Conservation (phyloP, 257 asterid species). For the Salvia hispanica region DNA sequence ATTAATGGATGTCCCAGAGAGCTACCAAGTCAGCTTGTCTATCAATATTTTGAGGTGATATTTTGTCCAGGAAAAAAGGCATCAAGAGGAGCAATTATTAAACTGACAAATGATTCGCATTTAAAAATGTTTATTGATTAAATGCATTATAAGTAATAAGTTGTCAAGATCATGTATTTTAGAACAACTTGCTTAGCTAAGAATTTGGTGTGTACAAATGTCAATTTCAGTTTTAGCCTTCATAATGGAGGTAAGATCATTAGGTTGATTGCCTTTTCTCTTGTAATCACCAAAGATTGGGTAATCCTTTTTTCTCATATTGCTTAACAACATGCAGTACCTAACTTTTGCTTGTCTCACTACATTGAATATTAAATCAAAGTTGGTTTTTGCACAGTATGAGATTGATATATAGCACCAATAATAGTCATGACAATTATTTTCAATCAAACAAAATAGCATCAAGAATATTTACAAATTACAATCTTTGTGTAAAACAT, state of each 20-base stretch:
- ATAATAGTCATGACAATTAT: not conserved
- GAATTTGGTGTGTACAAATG: not conserved
- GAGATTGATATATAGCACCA: not conserved
- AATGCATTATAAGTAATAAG: not conserved
- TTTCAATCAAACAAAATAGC: not conserved
- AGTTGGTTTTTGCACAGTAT: not conserved
- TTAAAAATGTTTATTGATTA: no score
- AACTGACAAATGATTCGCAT: not conserved
- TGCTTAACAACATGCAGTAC: not conserved
- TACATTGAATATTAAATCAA: not conserved
- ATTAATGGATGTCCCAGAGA: not conserved
- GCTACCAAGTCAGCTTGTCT: not conserved
- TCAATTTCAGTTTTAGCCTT: conserved; percentile 16
- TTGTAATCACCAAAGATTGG: conserved; percentile 28
- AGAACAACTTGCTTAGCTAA: conserved; percentile 7
- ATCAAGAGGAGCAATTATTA: not conserved
- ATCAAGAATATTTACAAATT: not conserved
- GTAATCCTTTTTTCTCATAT: conserved; percentile 12
- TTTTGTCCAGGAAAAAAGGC: not conserved
- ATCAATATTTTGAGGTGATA: not conserved
- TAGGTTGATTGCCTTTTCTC: conserved; percentile 22
- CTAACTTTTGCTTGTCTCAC: conserved; percentile 23
- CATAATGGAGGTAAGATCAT: conserved; percentile 31
- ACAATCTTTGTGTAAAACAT: not conserved
- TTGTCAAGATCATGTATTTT: not conserved